Evolutionary conservation across 495 filamentous ascomycete genomes (phyloP), one percentile per base, ranked within the genome.

Genomic region (Podospora appendiculata): DNA sequence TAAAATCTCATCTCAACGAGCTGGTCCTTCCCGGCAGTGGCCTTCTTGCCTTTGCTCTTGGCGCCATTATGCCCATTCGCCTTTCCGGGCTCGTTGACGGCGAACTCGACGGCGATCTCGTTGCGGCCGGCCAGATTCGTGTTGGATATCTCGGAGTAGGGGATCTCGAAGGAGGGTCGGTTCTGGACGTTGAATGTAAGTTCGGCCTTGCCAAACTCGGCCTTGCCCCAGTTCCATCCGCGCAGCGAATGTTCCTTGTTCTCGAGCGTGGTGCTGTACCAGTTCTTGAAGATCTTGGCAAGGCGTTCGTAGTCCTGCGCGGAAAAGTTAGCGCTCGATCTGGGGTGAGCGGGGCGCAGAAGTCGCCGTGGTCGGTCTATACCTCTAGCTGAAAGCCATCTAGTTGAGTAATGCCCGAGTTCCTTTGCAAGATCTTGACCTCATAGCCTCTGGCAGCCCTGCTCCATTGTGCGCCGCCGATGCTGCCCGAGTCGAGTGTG

Each of bases 141-240:
- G 69, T 99, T 99, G 14, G 89, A 90, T 56, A 99, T 93, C 67
- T 99, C 94, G 34, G 88, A 86, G 74, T 95, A 99, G 16, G 94
- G 94, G 40, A 99, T 84, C 68, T 97, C 93, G 73, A 99, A 99
- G 1, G 94, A 88, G 6, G 94, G 94, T 58, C 90, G 87, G 62
- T 95, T 99, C 60, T 93, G 88, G 17, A 99, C 94, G 67, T 89
- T 96, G 75, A 99, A 99, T 16, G 88, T 76, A 33, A 99, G 81
- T 70, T 99, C 94, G 42, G 88, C 84, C 67, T 97, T 96, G 54
- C 86, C 85, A 63, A 99, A 96, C 64, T 99, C 94, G 51, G 86
- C 88, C 70, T 97, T 99, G 54, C 94, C 94, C 94, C 94, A 99
- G 66, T 97, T 99, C 94, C 94, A 99, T 38, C 94, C 94, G 55